Percentiles rank a stretch among this genome's conserved stretches.
These are phyloP conservation scores for Thozetella sp. DNA, from an alignment of 495 filamentous ascomycete genomes.

Conservation along the genomic window DNA sequence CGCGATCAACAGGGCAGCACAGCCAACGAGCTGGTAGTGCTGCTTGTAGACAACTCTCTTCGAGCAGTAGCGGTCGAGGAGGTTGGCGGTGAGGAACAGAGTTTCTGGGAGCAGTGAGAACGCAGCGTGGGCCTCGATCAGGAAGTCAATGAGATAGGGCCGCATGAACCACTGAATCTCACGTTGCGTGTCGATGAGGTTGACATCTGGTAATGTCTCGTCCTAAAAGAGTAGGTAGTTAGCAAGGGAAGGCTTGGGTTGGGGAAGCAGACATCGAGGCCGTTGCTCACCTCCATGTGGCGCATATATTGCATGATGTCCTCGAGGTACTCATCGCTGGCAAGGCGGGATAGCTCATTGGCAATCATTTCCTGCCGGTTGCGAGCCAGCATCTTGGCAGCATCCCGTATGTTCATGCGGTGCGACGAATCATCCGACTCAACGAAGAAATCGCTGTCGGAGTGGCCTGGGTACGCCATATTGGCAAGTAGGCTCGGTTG, in stretches of 20 bases:
- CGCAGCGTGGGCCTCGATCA: conserved; percentile 94
- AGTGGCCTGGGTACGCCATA: conserved; percentile 70
- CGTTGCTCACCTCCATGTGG: conserved; percentile 82
- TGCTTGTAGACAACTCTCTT: conserved; percentile 98
- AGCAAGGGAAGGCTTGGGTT: conserved; percentile 3
- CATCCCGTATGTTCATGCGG: conserved; percentile 65
- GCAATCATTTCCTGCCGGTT: conserved; percentile 82
- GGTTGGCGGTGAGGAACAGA: conserved; percentile 92
- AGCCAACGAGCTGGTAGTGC: conserved; percentile 97
- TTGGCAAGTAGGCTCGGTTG: conserved; percentile 34
- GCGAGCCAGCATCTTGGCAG: conserved; percentile 70
- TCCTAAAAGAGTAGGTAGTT: conserved; percentile 48
- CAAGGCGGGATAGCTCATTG: conserved; percentile 80
- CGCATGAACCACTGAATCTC: conserved; percentile 99
- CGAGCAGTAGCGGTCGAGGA: conserved; percentile 97
- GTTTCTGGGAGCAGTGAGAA: conserved; percentile 95
- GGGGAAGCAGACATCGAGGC: conserved; percentile 8
- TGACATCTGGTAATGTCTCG: conserved; percentile 91
- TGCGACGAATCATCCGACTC: conserved; percentile 68
- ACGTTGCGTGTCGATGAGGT: conserved; percentile 96
- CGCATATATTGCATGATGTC: conserved; percentile 93
- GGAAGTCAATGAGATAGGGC: conserved; percentile 96
- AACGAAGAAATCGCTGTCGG: conserved; percentile 77
- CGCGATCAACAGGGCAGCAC: conserved; percentile 92
- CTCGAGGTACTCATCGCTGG: conserved; percentile 86